Base-by-base conservation (phyloP, 495 filamentous ascomycete species). In the Lasiosphaeris hirsuta region DNA sequence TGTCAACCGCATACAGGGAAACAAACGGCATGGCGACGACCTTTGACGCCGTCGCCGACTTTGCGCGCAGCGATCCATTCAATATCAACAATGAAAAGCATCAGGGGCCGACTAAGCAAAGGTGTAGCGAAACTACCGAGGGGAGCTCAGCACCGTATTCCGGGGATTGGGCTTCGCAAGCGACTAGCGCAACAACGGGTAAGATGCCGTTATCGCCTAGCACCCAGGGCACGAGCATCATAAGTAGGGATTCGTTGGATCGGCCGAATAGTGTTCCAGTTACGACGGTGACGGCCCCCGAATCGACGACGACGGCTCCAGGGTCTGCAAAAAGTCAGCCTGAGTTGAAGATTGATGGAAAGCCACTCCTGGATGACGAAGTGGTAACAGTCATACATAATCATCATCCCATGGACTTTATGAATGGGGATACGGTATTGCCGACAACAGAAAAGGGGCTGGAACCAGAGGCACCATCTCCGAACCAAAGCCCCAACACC, bases 151-250 rank as follows among this genome's bases (percentile, higher is more conserved):
- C 69, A 4, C 71, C 72, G 4, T 68, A 65, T 38, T 69, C 69
- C 4, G 76, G 75, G 14, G 80, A 82, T 56, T 82, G 79, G 78
- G 71, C 72, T 10, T 78, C 74, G 19, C 80, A 82, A 59, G 78
- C 76, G 13, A 81, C 79, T n/a, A 81, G 77, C 51, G 79, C 78
- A 34, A 80, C 78, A 13, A 81, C 79, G 8, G 73, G 74, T 36
- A 80, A 79, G 67, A 79, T 81, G 77, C 79, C 81, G 19, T 65
- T 81, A n/a, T 82, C 79, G 30, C 81, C 81, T 7, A 81, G 77
- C 58, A 82, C 81, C 6, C 76, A 82, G 65, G 81, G 81, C 11
- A 83, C 81, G 10, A 82, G 79, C 67, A 79, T 83, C 36, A 73
- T 75, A 41, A 83, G 81, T 61, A 68, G 70, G 42, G 77, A 80